phyloP scores from a whole-genome alignment of 805 yeast genomes.

The Candida silvatica region DNA sequence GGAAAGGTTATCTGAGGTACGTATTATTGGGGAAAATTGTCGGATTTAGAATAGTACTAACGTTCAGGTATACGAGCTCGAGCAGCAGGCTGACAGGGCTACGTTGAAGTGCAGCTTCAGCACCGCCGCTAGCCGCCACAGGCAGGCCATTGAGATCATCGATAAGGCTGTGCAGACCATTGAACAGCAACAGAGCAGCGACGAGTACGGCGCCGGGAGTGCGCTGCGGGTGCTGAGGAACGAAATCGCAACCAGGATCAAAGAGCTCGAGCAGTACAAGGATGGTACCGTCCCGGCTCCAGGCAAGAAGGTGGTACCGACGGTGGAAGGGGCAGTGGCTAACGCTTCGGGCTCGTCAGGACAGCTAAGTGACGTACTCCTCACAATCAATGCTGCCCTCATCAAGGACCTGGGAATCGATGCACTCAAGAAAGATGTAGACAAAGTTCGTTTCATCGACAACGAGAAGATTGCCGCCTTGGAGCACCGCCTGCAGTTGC shows the following conservation, averaged over 20 bases:
- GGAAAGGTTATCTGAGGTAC: constrained; percentile 18
- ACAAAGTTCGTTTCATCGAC: constrained; percentile 18
- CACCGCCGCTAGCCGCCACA: constrained; percentile 32
- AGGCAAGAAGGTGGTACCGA: no score
- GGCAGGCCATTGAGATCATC: constrained; percentile 22
- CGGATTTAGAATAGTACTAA: no score
- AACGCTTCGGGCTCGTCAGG: neutral
- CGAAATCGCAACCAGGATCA: constrained; percentile 18
- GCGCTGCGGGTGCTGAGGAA: constrained; percentile 13
- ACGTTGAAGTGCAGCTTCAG: constrained; percentile 32
- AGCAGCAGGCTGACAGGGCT: constrained; percentile 45
- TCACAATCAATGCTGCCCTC: constrained; percentile 8
- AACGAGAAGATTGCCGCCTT: constrained; percentile 18
- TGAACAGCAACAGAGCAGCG: no score
- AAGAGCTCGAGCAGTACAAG: constrained; percentile 13
- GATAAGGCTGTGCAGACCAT: no score
- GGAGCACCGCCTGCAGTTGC: constrained; percentile 23
- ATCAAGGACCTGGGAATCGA: constrained; percentile 20
- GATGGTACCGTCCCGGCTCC: neutral
- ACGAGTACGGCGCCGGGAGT: no score
- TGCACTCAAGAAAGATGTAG: constrained; percentile 7
- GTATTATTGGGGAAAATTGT: no score
- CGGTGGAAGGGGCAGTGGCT: no score
- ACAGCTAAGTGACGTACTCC: neutral
- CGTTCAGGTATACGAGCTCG: constrained; percentile 37